Base-by-base conservation (phyloP, 192 early-diverging fungal genomes). In the Umbelopsis sp. region DNA sequence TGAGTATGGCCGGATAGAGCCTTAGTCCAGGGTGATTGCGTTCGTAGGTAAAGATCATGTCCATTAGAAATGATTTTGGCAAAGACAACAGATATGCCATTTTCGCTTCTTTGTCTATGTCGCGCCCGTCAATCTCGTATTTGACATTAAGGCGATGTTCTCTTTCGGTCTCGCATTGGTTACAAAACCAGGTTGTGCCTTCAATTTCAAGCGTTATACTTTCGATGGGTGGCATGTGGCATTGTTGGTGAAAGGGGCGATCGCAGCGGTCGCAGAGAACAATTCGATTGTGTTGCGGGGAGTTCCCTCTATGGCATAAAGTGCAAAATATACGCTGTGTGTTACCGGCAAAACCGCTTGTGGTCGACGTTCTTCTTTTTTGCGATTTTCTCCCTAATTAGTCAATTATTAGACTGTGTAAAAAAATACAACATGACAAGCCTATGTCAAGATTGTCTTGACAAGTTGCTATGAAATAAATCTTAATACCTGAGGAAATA, bases 201-300 rank as follows among this genome's bases (percentile, higher is more conserved):
- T 37, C 52, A 35, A 69, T 72, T 16, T 76, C 70, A 13, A 75
- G 55, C 46, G 53, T 74, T 23, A 69, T 68, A 45, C 68, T 75
- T 9, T 78, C 75, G 46, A 81, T 77, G 1, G 64, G 15, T 22
- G 79, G 79, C 46, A 51, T 64, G 30, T 81, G 71, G 18, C 80
- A 81, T 20, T 49, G 72, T 53, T 78, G 80, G 47, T 81, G 80
- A 44, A 71, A 81, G 9, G 73, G 70, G 25, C 80, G 58, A 49
- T 73, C 73, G 53, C 80, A 81, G 4, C 49, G 58, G 55, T 78
- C 76, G 70, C 80, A 81, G 0, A 78, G 64, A 2, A 81, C 76
- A 22, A 81, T 70, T 48, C 70, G 69, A 30, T 81, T 78, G 50
- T 68, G 49, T 58, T 76, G 70, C 1, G 75, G 75, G 0, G 75